A percentile compares a stretch with the other conserved stretches of the same genome.
These are phyloP conservation scores for Cordyceps cicadae DNA, from an alignment of 2,329 filamentous ascomycete species.

Conservation along the genomic window DNA sequence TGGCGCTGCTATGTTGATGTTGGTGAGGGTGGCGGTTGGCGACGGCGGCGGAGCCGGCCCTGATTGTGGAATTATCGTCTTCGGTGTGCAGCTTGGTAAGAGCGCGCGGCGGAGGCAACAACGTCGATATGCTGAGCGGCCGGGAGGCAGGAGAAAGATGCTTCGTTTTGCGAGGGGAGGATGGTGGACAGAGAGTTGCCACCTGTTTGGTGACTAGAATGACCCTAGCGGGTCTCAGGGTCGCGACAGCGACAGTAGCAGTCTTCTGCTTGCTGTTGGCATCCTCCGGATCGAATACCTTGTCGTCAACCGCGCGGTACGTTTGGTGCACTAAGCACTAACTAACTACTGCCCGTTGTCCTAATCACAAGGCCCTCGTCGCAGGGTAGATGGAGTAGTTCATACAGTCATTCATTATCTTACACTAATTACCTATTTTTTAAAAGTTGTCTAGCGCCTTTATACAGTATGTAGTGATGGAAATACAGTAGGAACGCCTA, in stretches of 20 bases:
- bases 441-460: no score
- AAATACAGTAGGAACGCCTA: no score
- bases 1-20: background rate
- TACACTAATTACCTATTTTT: no score
- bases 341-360: background rate
- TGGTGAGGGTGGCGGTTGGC: background rate
- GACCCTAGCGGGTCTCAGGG: background rate
- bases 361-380: background rate
- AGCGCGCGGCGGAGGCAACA: conserved; percentile 27
- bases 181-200: conserved; percentile 11
- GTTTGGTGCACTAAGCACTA: no score
- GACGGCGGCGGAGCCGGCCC: background rate
- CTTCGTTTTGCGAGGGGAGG: conserved; percentile 20
- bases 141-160: conserved; percentile 24
- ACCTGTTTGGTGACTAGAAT: background rate
- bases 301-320: background rate
- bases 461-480: no score
- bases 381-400: background rate
- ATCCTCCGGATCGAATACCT: background rate
- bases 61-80: background rate
- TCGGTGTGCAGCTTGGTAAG: background rate
- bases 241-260: background rate
- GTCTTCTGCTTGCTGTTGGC: background rate
- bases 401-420: no score
- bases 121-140: conserved; percentile 35